These are phyloP conservation scores for Penicillium sp. DNA, from an alignment of 2,329 filamentous ascomycete genomes.

Conservation along the genomic window DNA sequence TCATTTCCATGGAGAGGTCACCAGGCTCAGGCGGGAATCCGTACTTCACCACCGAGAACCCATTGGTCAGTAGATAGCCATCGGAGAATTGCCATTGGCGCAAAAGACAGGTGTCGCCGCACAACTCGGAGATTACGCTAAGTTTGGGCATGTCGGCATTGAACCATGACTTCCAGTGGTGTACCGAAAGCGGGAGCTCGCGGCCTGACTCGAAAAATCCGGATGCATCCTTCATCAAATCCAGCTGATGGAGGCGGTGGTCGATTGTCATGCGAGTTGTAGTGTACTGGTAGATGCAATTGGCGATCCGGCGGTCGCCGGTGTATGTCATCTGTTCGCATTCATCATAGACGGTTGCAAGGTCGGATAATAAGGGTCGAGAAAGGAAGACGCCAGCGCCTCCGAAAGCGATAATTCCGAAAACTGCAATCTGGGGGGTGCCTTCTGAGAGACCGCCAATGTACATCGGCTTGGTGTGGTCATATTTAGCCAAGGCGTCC, in stretches of 20 bases:
- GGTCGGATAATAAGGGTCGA: constrained; percentile 49
- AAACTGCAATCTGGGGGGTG: constrained; percentile 50
- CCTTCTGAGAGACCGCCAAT: constrained; percentile 60
- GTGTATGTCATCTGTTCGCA: constrained; percentile 49
- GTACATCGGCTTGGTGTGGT: constrained; percentile 52
- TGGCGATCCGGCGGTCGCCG: constrained; percentile 57
- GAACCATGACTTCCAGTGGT: constrained; percentile 66
- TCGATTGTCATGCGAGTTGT: constrained; percentile 55
- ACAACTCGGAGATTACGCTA: constrained; percentile 51
- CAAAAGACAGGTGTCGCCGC: constrained; percentile 56
- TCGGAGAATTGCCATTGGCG: constrained; percentile 53
- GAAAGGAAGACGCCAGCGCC: constrained; percentile 61
- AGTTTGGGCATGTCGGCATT: constrained; percentile 50
- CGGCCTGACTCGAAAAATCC: constrained; percentile 61
- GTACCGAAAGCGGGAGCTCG: constrained; percentile 53
- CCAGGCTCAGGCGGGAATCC: constrained; percentile 44
- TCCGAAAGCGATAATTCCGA: constrained; percentile 61
- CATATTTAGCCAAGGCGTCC: constrained; percentile 48
- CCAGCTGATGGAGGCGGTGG: constrained; percentile 58
- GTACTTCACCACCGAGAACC: constrained; percentile 57
- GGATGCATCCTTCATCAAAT: constrained; percentile 54
- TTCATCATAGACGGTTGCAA: constrained; percentile 49
- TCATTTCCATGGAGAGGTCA: constrained; percentile 51
- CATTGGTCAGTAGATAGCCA: constrained; percentile 56
- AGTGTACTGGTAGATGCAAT: constrained; percentile 58